phyloP scores from a whole-genome alignment of 1,284 basidiomycete species.

The Hypsizygus ulmarius region DNA sequence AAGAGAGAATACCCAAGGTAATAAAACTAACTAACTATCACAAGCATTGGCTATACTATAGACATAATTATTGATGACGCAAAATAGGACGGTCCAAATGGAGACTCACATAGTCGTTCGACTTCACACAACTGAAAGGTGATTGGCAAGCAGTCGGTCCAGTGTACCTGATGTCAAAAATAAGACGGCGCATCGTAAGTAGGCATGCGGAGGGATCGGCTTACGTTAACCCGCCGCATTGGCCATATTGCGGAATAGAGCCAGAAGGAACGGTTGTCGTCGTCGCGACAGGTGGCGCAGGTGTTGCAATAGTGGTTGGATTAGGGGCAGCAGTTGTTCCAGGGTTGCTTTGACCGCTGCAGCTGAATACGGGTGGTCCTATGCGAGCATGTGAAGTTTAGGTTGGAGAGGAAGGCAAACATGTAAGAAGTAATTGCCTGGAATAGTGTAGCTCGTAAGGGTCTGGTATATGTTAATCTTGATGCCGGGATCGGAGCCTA shows the following conservation, averaged over 20 bases:
- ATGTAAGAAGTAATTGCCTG: slow-evolving; percentile 25
- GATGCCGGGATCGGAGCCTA: slow-evolving; percentile 42
- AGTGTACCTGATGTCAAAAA: slow-evolving; percentile 23
- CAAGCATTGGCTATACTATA: slow-evolving; percentile 41
- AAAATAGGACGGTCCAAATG: background rate
- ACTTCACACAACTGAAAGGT: slow-evolving; percentile 30
- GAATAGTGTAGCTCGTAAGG: slow-evolving; percentile 38
- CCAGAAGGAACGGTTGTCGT: slow-evolving; percentile 19
- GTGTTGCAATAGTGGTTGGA: slow-evolving; percentile 18
- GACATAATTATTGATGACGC: background rate
- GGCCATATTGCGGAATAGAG: slow-evolving; percentile 33
- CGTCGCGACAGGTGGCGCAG: slow-evolving; percentile 9
- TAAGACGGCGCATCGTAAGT: background rate
- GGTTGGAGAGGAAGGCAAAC: background rate
- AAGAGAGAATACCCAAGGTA: background rate
- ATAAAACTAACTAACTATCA: slow-evolving; percentile 13
- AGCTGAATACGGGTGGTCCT: slow-evolving; percentile 32
- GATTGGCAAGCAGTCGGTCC: slow-evolving; percentile 31
- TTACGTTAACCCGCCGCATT: slow-evolving; percentile 36
- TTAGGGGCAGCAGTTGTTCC: slow-evolving; percentile 10
- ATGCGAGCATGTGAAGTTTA: background rate
- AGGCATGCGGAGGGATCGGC: background rate
- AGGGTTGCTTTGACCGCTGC: slow-evolving; percentile 25
- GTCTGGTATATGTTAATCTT: slow-evolving; percentile 42
- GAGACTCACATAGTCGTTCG: slow-evolving; percentile 29